These are phyloP conservation scores for Tieghemiomyces parasiticus DNA, from an alignment of 192 early-diverging fungal species.

Conservation along the genomic window DNA sequence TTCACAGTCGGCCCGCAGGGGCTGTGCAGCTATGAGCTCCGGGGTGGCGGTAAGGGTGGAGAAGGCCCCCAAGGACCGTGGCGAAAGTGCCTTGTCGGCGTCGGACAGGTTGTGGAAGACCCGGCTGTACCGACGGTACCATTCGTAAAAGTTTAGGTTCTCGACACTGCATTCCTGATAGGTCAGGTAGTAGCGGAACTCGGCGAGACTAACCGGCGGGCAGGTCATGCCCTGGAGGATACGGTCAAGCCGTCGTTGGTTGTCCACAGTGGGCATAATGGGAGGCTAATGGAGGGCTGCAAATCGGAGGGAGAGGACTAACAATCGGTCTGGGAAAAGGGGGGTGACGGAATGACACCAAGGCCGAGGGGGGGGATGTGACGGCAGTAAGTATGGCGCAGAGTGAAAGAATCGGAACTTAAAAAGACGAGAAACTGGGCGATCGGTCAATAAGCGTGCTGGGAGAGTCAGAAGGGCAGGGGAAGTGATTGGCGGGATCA, in stretches of 20 bases:
- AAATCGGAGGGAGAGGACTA: too few relatives aligned
- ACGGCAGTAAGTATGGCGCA: too few relatives aligned
- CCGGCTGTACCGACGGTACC: not conserved
- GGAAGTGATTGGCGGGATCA: too few relatives aligned
- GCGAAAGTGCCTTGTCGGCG: not conserved
- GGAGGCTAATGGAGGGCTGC: too few relatives aligned
- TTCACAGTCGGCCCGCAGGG: not conserved
- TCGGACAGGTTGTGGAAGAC: not conserved
- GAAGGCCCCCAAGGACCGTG: not conserved
- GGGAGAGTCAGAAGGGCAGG: too few relatives aligned
- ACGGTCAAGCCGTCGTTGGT: not conserved
- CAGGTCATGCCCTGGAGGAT: not conserved
- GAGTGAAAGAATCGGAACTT: too few relatives aligned
- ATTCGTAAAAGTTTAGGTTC: not conserved
- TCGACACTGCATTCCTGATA: not conserved
- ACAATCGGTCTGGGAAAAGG: too few relatives aligned
- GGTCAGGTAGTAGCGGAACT: not conserved
- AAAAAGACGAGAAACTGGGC: too few relatives aligned
- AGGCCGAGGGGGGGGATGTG: too few relatives aligned
- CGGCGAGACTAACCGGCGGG: not conserved
- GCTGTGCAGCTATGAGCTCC: not conserved
- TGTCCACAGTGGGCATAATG: too few relatives aligned
- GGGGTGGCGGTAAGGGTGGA: not conserved
- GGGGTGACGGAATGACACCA: too few relatives aligned
- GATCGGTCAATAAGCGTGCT: too few relatives aligned